phyloP scores from a whole-genome alignment of 1,284 basidiomycete species.

The Irpex rosettiformis region DNA sequence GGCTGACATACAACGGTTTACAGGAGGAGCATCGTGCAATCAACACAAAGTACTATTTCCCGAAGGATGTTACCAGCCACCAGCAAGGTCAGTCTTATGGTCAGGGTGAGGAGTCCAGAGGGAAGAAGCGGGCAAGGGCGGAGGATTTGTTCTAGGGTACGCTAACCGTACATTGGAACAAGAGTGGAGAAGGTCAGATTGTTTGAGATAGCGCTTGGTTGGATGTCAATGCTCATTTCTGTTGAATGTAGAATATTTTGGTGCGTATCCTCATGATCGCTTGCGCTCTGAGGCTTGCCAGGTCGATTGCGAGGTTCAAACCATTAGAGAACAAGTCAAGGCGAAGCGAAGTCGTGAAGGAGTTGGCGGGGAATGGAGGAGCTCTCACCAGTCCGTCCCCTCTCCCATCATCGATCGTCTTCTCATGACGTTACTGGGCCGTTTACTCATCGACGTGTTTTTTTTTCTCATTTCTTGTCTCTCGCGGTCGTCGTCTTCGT shows the following conservation, averaged over 20 bases:
- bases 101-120: constrained; percentile 54
- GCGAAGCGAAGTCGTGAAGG: not conserved
- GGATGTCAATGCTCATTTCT: not conserved
- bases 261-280: not conserved
- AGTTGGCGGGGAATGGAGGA: not conserved
- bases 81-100: constrained; percentile 19
- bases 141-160: constrained; percentile 65
- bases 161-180: not conserved
- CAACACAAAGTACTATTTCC: constrained; percentile 68
- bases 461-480: not conserved
- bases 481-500: too few species aligned
- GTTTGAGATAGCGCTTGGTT: constrained; percentile 5
- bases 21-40: constrained; percentile 83
- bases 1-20: not conserved
- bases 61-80: constrained; percentile 35
- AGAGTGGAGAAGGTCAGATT: not conserved
- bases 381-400: not conserved
- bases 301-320: not conserved
- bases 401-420: not conserved
- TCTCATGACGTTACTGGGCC: not conserved
- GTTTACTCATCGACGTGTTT: not conserved
- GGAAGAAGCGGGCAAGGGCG: constrained; percentile 74
- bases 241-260: not conserved
- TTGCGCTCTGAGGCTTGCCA: constrained; percentile 1
- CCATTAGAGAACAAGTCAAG: not conserved